These are phyloP conservation scores for Sparassis latifolia DNA, from an alignment of 1,284 basidiomycete species.

Conservation along the genomic window DNA sequence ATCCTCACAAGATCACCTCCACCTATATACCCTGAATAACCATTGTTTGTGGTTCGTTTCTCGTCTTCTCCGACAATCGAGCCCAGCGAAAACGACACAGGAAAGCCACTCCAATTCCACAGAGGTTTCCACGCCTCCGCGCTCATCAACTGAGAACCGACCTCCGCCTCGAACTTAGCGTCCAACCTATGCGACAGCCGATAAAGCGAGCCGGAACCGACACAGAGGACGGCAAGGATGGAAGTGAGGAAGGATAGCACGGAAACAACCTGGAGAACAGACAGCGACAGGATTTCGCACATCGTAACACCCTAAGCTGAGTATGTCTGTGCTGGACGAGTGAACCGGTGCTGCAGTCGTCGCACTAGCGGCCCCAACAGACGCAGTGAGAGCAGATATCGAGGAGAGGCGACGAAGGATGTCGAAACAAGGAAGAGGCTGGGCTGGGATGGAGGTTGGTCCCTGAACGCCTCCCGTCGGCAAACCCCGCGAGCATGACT, in stretches of 20 bases:
- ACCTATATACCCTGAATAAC: conserved; percentile 14
- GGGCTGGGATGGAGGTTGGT: too few relatives aligned
- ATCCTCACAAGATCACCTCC: conserved; percentile 24
- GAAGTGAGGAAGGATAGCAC: conserved; percentile 27
- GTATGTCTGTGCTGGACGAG: conserved; percentile 2
- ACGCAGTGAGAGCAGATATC: conserved; percentile 1
- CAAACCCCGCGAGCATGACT: too few relatives aligned
- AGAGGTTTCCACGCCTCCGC: conserved; percentile 15
- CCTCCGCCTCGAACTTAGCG: conserved; percentile 14
- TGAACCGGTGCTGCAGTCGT: conserved; percentile 1
- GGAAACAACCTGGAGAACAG: conserved; percentile 27
- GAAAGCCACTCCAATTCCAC: conserved; percentile 26
- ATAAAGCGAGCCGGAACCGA: conserved; percentile 25
- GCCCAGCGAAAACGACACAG: conserved; percentile 23
- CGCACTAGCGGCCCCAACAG: conserved; percentile 2
- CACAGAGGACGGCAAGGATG: conserved; percentile 24
- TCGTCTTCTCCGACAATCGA: conserved; percentile 24
- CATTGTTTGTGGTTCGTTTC: conserved; percentile 9
- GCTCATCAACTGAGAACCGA: conserved; percentile 13
- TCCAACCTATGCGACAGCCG: conserved; percentile 21
- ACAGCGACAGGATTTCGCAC: conserved; percentile 27
- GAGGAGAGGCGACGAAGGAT: conserved; percentile 1
- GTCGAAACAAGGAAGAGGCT: too few relatives aligned
- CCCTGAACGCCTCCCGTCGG: too few relatives aligned
- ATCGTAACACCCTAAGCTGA: conserved; percentile 5